Percentiles rank a stretch among this genome's conserved stretches.
These are phyloP conservation scores for Fusarium tjaetaba DNA, from an alignment of 2,329 filamentous ascomycete species.

Conservation along the genomic window DNA sequence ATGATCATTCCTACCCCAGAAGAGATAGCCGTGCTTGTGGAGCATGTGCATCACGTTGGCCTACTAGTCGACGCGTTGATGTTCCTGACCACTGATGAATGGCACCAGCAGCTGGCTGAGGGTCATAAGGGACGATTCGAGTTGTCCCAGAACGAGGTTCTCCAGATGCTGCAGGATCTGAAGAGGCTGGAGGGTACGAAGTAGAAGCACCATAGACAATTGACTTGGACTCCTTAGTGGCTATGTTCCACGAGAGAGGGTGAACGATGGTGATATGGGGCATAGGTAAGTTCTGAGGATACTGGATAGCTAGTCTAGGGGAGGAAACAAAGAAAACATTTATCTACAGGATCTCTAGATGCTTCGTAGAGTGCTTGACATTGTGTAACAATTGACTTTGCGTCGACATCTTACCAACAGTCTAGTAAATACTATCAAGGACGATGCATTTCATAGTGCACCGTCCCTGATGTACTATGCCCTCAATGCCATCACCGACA, in stretches of 20 bases:
- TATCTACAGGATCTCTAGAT: too few relatives aligned
- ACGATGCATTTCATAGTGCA: not conserved
- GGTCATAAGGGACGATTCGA: not conserved
- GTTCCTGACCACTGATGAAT: not conserved
- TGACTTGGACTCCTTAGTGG: rapidly evolving
- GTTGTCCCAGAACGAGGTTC: not conserved
- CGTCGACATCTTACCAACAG: not conserved
- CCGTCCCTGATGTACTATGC: not conserved
- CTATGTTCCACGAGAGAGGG: rapidly evolving
- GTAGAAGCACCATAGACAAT: not conserved
- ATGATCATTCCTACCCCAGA: not conserved
- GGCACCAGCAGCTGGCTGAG: not conserved
- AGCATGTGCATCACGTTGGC: not conserved
- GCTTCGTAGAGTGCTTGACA: rapidly evolving
- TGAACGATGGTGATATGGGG: rapidly evolving
- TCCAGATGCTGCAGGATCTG: not conserved
- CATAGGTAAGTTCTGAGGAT: rapidly evolving
- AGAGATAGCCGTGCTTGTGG: not conserved
- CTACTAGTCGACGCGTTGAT: not conserved
- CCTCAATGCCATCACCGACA: rapidly evolving
- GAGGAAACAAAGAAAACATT: too few relatives aligned
- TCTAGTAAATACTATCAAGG: not conserved
- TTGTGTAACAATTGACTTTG: not conserved
- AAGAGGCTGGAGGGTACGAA: not conserved
- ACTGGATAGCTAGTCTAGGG: rapidly evolving